Percentiles rank a stretch among this genome's conserved stretches.
phyloP scores from a whole-genome alignment of 2,329 filamentous ascomycete genomes.

The Claviceps fusiformis region DNA sequence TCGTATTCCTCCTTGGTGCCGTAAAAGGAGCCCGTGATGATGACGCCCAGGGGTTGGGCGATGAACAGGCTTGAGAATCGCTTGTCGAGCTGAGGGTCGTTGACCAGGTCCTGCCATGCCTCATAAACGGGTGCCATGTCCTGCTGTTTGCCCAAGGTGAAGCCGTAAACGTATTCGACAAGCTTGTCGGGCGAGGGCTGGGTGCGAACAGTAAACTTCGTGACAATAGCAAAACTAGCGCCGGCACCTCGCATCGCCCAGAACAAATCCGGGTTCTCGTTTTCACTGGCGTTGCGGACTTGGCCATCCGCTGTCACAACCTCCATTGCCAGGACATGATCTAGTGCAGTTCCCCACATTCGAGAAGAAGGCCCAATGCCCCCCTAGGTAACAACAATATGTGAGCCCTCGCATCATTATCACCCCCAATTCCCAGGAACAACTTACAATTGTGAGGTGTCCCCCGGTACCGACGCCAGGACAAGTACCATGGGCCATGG shows the following conservation, averaged over 20 bases:
- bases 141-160: slow-evolving; percentile 33
- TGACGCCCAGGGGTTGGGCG: slow-evolving; percentile 35
- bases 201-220: slow-evolving; percentile 42
- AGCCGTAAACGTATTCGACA: slow-evolving; percentile 44
- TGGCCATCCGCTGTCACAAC: slow-evolving; percentile 43
- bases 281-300: slow-evolving; percentile 32
- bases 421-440: neutral
- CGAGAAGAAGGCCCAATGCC: slow-evolving; percentile 44
- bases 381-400: slow-evolving; percentile 23
- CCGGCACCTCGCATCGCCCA: slow-evolving; percentile 43
- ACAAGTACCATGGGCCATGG: slow-evolving; percentile 46
- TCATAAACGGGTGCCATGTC: slow-evolving; percentile 37
- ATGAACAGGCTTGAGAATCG: slow-evolving; percentile 46
- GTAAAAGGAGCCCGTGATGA: slow-evolving; percentile 49
- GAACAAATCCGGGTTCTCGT: slow-evolving; percentile 39
- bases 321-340: slow-evolving; percentile 40
- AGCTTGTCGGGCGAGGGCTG: slow-evolving; percentile 40
- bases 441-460: slow-evolving; percentile 40
- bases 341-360: slow-evolving; percentile 44
- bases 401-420: neutral
- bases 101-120: slow-evolving; percentile 44
- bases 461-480: slow-evolving; percentile 44
- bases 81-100: slow-evolving; percentile 40
- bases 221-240: slow-evolving; percentile 42
- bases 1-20: slow-evolving; percentile 43